These are phyloP conservation scores for Heliamphora pulchella DNA, from an alignment of 179 eudicot genomes.

Conservation along the genomic window DNA sequence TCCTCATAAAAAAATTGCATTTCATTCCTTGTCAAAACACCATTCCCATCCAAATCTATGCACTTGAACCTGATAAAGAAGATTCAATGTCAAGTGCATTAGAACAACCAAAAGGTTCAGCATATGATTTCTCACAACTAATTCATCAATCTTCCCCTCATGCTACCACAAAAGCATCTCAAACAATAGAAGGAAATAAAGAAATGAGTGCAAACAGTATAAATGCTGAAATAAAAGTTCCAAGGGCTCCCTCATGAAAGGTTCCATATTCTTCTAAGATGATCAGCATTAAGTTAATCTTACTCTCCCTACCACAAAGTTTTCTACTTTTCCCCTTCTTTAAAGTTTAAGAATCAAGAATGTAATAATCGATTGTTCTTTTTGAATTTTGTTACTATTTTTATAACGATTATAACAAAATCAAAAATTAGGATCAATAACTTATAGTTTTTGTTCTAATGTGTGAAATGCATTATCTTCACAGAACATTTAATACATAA, in stretches of 20 bases:
- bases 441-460: background rate
- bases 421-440: background rate
- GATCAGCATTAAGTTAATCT: background rate
- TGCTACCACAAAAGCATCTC: background rate
- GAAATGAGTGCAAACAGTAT: background rate
- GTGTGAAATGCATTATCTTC: background rate
- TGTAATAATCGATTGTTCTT: background rate
- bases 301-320: too few species aligned
- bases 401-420: background rate
- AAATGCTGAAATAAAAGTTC: background rate
- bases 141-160: background rate
- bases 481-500: background rate
- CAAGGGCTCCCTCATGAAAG: constrained; percentile 6
- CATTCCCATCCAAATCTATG: constrained; percentile 93
- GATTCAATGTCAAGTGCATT: constrained; percentile 6
- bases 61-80: constrained; percentile 75
- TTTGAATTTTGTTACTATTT: background rate
- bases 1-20: constrained; percentile 95
- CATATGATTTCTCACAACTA: background rate
- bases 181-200: background rate
- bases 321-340: too few species aligned
- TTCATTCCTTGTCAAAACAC: constrained; percentile 76
- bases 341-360: background rate
- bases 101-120: background rate
- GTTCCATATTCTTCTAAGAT: too few species aligned